Conservation (phyloP, 345 rosid genomes). For the Dipteronia sinensis region DNA sequence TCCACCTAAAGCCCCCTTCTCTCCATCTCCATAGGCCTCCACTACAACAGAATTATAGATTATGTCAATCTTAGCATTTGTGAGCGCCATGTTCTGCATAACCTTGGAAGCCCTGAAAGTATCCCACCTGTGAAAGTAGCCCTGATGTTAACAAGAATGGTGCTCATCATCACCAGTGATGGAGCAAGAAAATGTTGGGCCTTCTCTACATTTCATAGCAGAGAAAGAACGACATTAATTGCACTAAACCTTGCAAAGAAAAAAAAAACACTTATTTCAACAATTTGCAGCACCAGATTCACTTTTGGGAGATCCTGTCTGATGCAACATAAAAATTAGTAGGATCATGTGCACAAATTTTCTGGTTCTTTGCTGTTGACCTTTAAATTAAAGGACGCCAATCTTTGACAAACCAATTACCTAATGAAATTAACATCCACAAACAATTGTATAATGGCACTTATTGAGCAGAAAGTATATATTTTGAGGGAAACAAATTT, state of each 20-base stretch:
- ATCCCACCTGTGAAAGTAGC: constrained; percentile 67
- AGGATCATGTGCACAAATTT: constrained; percentile 11
- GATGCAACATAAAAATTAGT: constrained; percentile 26
- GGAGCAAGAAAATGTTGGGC: too few species aligned
- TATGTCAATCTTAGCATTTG: constrained; percentile 82
- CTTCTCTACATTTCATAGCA: too few species aligned
- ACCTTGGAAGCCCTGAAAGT: constrained; percentile 91
- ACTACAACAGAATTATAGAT: constrained; percentile 73
- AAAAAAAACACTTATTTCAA: too few species aligned
- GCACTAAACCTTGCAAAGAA: too few species aligned
- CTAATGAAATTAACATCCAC: constrained; percentile 17
- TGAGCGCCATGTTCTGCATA: constrained; percentile 70
- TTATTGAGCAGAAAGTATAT: neutral
- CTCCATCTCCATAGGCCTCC: constrained; percentile 71
- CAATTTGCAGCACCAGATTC: too few species aligned
- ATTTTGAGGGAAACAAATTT: neutral
- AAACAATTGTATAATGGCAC: neutral
- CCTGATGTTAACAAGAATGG: too few species aligned
- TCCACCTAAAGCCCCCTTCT: constrained; percentile 57
- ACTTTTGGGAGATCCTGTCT: constrained; percentile 27
- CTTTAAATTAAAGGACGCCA: constrained; percentile 33
- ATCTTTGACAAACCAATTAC: constrained; percentile 14
- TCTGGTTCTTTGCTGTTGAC: constrained; percentile 27
- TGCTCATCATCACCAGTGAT: too few species aligned
- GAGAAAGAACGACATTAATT: too few species aligned